Percentiles rank a stretch among this genome's conserved stretches.
Evolutionary conservation across 1,139 yeast genomes (phyloP).

Genomic region (Kluyveromyces sp.): DNA sequence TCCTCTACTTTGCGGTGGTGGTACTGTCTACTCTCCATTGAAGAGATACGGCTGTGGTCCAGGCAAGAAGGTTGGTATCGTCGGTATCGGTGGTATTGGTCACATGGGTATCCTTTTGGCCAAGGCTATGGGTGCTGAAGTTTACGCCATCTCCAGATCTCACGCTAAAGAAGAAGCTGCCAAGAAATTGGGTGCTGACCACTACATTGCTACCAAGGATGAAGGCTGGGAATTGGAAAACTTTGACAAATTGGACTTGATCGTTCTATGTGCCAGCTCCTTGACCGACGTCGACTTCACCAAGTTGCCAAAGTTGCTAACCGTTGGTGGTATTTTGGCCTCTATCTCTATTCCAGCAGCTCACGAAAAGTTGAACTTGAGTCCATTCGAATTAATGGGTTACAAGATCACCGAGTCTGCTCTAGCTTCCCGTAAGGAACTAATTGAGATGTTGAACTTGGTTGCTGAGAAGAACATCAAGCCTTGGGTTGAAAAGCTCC

Average conservation of each 20-base stretch:
- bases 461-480: constrained; percentile 43
- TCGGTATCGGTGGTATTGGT: constrained; percentile 57
- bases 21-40: constrained; percentile 46
- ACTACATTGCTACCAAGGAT: constrained; percentile 41
- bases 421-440: constrained; percentile 47
- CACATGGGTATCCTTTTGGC: constrained; percentile 52
- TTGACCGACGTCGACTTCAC: constrained; percentile 34
- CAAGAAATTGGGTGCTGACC: constrained; percentile 43
- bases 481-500: constrained; percentile 54
- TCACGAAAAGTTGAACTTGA: constrained; percentile 34
- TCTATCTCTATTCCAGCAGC: constrained; percentile 47
- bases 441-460: constrained; percentile 44
- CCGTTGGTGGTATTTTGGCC: constrained; percentile 40
- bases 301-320: constrained; percentile 31
- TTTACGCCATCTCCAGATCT: constrained; percentile 46
- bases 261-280: constrained; percentile 45
- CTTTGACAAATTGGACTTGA: constrained; percentile 36
- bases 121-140: constrained; percentile 51
- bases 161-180: constrained; percentile 43
- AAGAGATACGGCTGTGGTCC: constrained; percentile 37
- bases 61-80: constrained; percentile 42
- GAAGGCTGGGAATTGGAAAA: constrained; percentile 34
- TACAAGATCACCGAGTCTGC: constrained; percentile 40
- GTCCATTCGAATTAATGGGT: constrained; percentile 41
- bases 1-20: constrained; percentile 47